Percentiles rank a stretch among this genome's conserved stretches.
phyloP scores from a whole-genome alignment of 768 basidiomycete genomes.

The Pleurotus salmoneostramineus region DNA sequence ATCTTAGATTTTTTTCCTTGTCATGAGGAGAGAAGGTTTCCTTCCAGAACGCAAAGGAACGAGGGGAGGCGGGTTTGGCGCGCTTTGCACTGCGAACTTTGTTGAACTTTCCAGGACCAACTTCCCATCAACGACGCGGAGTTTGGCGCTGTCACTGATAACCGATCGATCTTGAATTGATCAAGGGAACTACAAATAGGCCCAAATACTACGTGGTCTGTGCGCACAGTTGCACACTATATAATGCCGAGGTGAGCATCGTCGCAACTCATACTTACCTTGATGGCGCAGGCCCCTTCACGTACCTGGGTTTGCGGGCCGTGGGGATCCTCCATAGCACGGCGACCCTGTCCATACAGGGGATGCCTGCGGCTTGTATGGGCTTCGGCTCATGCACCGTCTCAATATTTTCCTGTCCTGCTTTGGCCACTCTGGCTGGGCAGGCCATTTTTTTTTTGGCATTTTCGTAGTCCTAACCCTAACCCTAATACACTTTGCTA shows the following conservation, averaged over 20 bases:
- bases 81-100: too few species aligned
- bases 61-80: too few species aligned
- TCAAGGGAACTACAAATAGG: not conserved
- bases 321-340: constrained; percentile 45
- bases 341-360: constrained; percentile 52
- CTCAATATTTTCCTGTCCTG: constrained; percentile 77
- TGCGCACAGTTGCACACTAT: not conserved
- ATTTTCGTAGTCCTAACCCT: not conserved
- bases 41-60: too few species aligned
- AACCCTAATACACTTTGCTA: not conserved
- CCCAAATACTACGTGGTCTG: not conserved
- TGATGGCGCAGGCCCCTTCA: constrained; percentile 45
- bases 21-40: too few species aligned
- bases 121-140: too few species aligned
- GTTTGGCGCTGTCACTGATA: too few species aligned
- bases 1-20: too few species aligned
- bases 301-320: constrained; percentile 35
- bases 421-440: constrained; percentile 61
- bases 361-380: constrained; percentile 54
- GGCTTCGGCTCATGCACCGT: constrained; percentile 74
- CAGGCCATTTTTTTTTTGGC: constrained; percentile 7
- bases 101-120: too few species aligned
- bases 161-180: too few species aligned
- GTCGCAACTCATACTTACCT: constrained; percentile 37
- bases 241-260: not conserved